Evolutionary conservation across 305 asterid species (phyloP), one percentile per base, ranked within the genome.

Genomic region (Ilex paraguariensis): DNA sequence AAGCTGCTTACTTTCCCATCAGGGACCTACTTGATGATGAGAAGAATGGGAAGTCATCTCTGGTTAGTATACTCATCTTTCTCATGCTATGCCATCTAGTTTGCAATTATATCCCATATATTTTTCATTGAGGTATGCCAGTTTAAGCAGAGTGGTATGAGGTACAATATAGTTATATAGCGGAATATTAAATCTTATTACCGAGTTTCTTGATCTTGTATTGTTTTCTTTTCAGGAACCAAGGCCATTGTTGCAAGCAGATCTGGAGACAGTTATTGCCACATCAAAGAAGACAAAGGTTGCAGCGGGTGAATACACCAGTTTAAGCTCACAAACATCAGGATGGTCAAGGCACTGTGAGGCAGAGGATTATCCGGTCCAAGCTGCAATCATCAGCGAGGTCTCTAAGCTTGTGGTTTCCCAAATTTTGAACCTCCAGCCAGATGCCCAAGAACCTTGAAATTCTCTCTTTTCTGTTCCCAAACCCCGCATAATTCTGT

Each of bases 361-460:
- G 46, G 70, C 83, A 6, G 87, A 84, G 57, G 79, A 81, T 74
- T 68, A 68, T 75, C 88, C 78, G 75, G 91, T 86, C 57, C 90
- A 82, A 71, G 85, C 75, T 49, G 88, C 90, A 17, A 80, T 91
- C 31, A 80, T 91, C 31, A 71, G 56, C 16, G 90, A 91, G 86
- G 82, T 91, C 60, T 84, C 96, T 32, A 83, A 80, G 81, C 80
- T 88, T 31, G 85, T 91, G 46, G 81, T 75, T 65, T 81, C 96
- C 45, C 93, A 81, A 52, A 77, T 84, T 62, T 65, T 91, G 70
- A 83, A 84, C 78, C 69, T 81, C 57, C 87, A 73, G 70, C 62
- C 87, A 11, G 88, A 85, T 56, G 68, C 56, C 57, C 75, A 68
- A 56, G 90, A 87, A 65, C 66, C 75, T 44, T 81, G 42, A 36